These are phyloP conservation scores for Penicillium dipodomyicola DNA, from an alignment of 495 filamentous ascomycete genomes.

Conservation along the genomic window DNA sequence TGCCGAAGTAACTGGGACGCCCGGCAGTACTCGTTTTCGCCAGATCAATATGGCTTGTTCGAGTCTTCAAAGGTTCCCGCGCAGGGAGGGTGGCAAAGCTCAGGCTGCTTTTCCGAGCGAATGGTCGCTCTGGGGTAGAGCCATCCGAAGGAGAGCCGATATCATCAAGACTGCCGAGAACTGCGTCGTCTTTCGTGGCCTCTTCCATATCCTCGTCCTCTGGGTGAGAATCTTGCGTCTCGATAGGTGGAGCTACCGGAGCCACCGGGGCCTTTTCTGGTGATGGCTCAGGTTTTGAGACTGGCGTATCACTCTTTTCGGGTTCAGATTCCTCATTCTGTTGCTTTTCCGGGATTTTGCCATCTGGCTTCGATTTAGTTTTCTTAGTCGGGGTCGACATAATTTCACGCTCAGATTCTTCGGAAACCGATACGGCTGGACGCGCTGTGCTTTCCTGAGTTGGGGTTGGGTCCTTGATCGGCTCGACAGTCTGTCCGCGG, in stretches of 20 bases:
- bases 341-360: slow-evolving; percentile 12
- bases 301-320: slow-evolving; percentile 6
- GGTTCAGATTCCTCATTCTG: slow-evolving; percentile 14
- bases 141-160: slow-evolving; percentile 59
- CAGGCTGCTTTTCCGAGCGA: slow-evolving; percentile 86
- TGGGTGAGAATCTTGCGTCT: slow-evolving; percentile 20
- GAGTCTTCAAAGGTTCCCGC: slow-evolving; percentile 79
- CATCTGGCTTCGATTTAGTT: slow-evolving; percentile 5
- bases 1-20: slow-evolving; percentile 58
- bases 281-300: slow-evolving; percentile 15
- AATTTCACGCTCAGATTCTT: slow-evolving; percentile 19
- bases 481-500: slow-evolving; percentile 41
- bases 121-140: slow-evolving; percentile 59
- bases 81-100: slow-evolving; percentile 90
- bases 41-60: slow-evolving; percentile 77
- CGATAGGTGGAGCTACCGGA: slow-evolving; percentile 9
- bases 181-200: slow-evolving; percentile 46
- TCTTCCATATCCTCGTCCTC: slow-evolving; percentile 26
- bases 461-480: slow-evolving; percentile 28
- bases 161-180: slow-evolving; percentile 53
- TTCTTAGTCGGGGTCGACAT: slow-evolving; percentile 19
- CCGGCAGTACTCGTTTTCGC: slow-evolving; percentile 42
- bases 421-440: slow-evolving; percentile 10
- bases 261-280: slow-evolving; percentile 22
- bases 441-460: slow-evolving; percentile 14